Conservation (phyloP, 2,329 filamentous ascomycete species). For the Beauveria medogensis region DNA sequence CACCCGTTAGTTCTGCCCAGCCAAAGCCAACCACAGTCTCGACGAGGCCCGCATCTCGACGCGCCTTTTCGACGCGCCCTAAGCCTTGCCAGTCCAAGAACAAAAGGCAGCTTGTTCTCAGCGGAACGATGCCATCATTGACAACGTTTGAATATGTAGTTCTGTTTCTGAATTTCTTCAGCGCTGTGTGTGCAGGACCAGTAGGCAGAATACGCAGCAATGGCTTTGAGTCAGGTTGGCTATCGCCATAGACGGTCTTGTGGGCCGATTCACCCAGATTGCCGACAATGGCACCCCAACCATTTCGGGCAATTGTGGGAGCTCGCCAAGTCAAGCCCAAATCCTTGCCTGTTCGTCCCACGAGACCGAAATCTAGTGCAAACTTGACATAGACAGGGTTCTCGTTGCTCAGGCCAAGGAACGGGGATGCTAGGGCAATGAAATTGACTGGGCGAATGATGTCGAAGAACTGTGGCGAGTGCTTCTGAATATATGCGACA, state of each 20-base stretch:
- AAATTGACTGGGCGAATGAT: constrained; percentile 85
- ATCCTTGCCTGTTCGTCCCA: constrained; percentile 93
- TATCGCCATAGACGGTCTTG: constrained; percentile 48
- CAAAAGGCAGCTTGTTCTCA: constrained; percentile 90
- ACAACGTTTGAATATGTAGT: constrained; percentile 96
- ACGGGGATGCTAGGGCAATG: constrained; percentile 76
- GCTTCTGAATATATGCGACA: constrained; percentile 92
- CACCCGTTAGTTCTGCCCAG: constrained; percentile 80
- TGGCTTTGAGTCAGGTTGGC: constrained; percentile 77
- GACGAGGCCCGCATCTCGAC: constrained; percentile 83
- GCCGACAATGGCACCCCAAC: constrained; percentile 81
- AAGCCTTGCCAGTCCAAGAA: constrained; percentile 96
- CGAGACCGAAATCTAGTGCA: constrained; percentile 88
- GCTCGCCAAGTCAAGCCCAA: constrained; percentile 90
- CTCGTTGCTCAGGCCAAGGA: constrained; percentile 89
- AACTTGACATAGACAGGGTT: constrained; percentile 97
- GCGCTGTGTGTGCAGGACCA: constrained; percentile 77
- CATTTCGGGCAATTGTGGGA: constrained; percentile 74
- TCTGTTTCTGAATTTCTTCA: constrained; percentile 81
- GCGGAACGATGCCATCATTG: constrained; percentile 91
- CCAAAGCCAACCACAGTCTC: constrained; percentile 91
- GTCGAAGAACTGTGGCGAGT: constrained; percentile 85
- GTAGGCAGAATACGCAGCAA: constrained; percentile 82
- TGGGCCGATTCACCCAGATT: constrained; percentile 65
- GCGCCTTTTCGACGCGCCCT: constrained; percentile 86